Evolutionary conservation across 192 early-diverging fungal species (phyloP).

Genomic region (Mortierella claussenii): DNA sequence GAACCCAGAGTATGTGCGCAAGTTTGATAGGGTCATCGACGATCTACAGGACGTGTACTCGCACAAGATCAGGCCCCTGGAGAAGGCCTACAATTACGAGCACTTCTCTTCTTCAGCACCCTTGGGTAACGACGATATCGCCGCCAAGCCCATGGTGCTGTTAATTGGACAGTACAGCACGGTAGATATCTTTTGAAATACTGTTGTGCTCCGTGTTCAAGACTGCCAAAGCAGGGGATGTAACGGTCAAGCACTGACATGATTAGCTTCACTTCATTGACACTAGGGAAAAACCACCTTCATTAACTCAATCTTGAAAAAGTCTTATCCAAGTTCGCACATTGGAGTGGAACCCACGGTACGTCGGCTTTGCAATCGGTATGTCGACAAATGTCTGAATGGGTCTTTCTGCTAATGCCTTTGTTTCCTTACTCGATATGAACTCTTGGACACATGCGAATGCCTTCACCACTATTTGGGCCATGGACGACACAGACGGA

Average conservation of each 20-base stretch:
- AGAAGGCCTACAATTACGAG: constrained; percentile 76
- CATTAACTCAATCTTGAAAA: constrained; percentile 78
- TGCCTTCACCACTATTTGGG: too few species aligned
- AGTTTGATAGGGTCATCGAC: constrained; percentile 61
- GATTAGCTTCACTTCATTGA: too few species aligned
- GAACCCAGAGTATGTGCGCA: constrained; percentile 50
- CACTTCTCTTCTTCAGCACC: constrained; percentile 76
- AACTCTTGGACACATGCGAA: too few species aligned
- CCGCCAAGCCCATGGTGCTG: constrained; percentile 85
- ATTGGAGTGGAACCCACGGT: constrained; percentile 82
- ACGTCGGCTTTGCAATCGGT: constrained; percentile 6
- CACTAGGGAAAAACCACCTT: constrained; percentile 81
- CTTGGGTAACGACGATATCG: constrained; percentile 78
- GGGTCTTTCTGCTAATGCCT: too few species aligned
- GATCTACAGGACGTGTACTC: constrained; percentile 73
- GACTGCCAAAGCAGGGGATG: too few species aligned
- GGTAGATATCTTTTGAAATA: constrained; percentile 24
- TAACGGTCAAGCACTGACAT: too few species aligned
- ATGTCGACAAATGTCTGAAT: too few species aligned
- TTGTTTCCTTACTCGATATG: too few species aligned
- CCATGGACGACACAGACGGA: constrained; percentile 63
- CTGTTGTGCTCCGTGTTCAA: too few species aligned
- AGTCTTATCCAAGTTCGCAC: constrained; percentile 81
- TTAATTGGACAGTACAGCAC: constrained; percentile 88
- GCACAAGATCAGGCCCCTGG: constrained; percentile 76